phyloP scores from a whole-genome alignment of 1,284 basidiomycete species.

The Irpex lacteus region DNA sequence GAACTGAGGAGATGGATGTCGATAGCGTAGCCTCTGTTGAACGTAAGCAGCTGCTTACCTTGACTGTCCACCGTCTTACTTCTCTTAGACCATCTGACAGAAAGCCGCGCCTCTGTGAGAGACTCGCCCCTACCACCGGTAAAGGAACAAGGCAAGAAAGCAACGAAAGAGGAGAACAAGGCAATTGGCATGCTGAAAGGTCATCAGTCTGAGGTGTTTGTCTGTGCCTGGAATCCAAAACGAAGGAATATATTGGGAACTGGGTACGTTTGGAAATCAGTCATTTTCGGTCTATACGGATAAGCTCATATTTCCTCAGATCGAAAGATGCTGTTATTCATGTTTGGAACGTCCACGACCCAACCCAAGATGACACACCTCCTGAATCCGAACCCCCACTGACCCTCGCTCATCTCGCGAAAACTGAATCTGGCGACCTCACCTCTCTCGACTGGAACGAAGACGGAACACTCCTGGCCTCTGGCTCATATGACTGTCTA shows the following conservation, averaged over 20 bases:
- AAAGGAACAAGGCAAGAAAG: slow-evolving; percentile 4
- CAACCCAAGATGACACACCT: slow-evolving; percentile 28
- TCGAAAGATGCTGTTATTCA: slow-evolving; percentile 76
- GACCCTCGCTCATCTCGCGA: slow-evolving; percentile 47
- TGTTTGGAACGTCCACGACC: slow-evolving; percentile 67
- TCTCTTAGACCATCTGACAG: slow-evolving; percentile 9
- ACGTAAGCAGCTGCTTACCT: slow-evolving; percentile 23
- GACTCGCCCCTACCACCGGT: neutral
- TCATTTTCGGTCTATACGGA: slow-evolving; percentile 2
- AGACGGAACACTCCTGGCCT: slow-evolving; percentile 68
- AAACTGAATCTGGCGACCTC: slow-evolving; percentile 52
- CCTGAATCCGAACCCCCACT: slow-evolving; percentile 36
- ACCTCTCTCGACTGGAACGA: slow-evolving; percentile 74
- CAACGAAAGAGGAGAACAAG: neutral
- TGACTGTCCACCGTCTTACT: neutral
- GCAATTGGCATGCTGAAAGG: slow-evolving; percentile 51
- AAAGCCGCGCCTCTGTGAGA: slow-evolving; percentile 1
- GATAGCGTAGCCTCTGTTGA: slow-evolving; percentile 24
- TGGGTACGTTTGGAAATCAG: slow-evolving; percentile 48
- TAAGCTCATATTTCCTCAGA: slow-evolving; percentile 32
- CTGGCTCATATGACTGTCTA: slow-evolving; percentile 71
- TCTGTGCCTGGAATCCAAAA: slow-evolving; percentile 76
- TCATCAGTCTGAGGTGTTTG: slow-evolving; percentile 72
- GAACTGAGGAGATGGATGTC: slow-evolving; percentile 26
- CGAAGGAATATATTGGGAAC: slow-evolving; percentile 64